phyloP scores from a whole-genome alignment of 2,329 filamentous ascomycete species.

The Colletotrichum sp. region DNA sequence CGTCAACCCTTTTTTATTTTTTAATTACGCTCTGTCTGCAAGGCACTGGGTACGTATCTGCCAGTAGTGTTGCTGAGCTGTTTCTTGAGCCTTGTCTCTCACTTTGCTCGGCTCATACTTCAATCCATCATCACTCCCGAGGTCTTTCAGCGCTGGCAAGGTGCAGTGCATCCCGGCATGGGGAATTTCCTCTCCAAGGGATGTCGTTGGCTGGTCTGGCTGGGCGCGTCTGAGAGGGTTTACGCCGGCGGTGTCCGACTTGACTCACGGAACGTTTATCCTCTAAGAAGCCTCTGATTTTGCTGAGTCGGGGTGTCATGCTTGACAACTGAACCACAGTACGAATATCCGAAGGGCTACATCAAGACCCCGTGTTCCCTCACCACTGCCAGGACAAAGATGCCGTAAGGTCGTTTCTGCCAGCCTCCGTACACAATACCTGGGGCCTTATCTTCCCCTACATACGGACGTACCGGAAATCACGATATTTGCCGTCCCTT shows the following conservation, averaged over 20 bases:
- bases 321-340: neutral
- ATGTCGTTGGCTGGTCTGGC: neutral
- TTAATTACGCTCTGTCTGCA: neutral
- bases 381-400: neutral
- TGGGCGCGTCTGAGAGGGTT: neutral
- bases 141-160: neutral
- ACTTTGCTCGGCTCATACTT: neutral
- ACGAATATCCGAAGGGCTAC: neutral
- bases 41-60: conserved; percentile 2
- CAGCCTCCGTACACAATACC: neutral
- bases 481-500: neutral
- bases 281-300: neutral
- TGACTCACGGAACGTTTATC: neutral
- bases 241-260: neutral
- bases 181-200: neutral
- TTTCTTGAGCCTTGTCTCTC: neutral
- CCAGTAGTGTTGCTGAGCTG: neutral
- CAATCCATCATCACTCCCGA: neutral
- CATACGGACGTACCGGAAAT: neutral
- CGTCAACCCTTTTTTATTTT: conserved; percentile 3
- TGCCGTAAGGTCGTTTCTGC: neutral
- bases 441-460: neutral
- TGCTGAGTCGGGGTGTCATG: neutral
- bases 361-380: neutral
- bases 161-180: neutral